Percentiles rank a stretch among this genome's conserved stretches.
Conservation (phyloP, 2,329 filamentous ascomycete genomes). For the Paracoccidioides brasiliensis region DNA sequence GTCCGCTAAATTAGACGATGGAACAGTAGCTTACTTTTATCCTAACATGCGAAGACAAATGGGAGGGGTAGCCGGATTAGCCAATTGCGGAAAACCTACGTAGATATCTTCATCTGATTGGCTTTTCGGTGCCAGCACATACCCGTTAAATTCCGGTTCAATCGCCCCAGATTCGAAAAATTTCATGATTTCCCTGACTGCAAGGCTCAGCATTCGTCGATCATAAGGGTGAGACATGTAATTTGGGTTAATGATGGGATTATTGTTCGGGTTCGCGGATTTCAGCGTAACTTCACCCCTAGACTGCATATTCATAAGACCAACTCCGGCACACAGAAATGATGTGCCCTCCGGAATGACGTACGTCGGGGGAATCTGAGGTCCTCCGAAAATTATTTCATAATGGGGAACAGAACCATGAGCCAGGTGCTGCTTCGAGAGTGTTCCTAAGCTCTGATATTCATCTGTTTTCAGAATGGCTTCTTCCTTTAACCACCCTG, state of each 20-base stretch:
- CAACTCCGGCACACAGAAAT: neutral
- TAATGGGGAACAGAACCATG: constrained; percentile 39
- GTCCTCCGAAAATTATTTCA: constrained; percentile 29
- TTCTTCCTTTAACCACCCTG: constrained; percentile 19
- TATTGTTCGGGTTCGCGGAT: constrained; percentile 5
- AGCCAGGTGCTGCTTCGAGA: constrained; percentile 29
- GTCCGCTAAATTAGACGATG: neutral
- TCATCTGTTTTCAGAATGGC: constrained; percentile 16
- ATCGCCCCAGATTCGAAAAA: constrained; percentile 1
- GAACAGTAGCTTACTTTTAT: neutral
- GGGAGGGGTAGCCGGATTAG: neutral
- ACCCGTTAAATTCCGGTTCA: neutral
- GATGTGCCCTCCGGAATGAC: neutral
- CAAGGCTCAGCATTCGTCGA: constrained; percentile 1
- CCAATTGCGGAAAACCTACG: neutral
- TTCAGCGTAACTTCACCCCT: constrained; percentile 5
- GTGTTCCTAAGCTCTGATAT: constrained; percentile 6
- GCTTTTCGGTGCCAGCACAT: neutral
- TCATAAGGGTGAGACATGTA: constrained; percentile 10
- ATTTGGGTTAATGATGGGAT: constrained; percentile 4
- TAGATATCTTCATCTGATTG: constrained; percentile 3
- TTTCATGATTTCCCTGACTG: neutral
- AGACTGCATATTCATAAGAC: constrained; percentile 8
- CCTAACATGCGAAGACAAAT: neutral
- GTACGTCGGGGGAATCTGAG: neutral